Evolutionary conservation across 108 stramenopile species (phyloP), one percentile per base, ranked within the genome.

Genomic region (Heterococcus sp.): DNA sequence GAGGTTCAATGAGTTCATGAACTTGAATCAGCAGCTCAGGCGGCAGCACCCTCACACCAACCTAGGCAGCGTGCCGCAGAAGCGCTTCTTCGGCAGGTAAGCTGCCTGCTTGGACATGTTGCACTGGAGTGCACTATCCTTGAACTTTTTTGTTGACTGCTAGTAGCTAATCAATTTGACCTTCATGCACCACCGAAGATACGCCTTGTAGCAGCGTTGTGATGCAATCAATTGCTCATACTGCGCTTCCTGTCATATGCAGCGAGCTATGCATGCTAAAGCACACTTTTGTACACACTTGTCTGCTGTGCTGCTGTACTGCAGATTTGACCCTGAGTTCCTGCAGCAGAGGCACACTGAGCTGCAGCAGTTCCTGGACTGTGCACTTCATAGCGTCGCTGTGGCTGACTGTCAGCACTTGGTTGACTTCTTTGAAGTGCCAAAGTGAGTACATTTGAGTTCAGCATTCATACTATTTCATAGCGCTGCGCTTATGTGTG

Each of bases 1-100:
- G 72, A 71, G 79, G 4, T 81, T 65, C 79, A 81, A 81, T 29
- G 79, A 81, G 34, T 81, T 81, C 69, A 72, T 36, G 5, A 37
- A 63, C 27, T 72, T 81, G 2, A 71, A 73, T 5, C 71, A 73
- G 27, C 66, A 40, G 28, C 79, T 81, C 0, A 21, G 35, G 32
- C 79, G 79, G 1, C 71, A 81, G 34, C 66, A 67, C 35, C 34
- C 40, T n/a, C 66, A 69, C 58, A 37, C 28, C 64, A 65, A 81
- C 37, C 11, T 76, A 2, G 58, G 58, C 0, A 1, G 33, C 26
- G 31, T 76, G 37, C 75, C 75, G 27, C 38, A 34, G 37, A 68
- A 26, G 63, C 37, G 75, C 14, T 76, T 76, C 32, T 76, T 76
- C 63, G 67, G 67, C 40, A 76, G 75, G 75, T 76, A 58, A 58